Conservation (phyloP, 306 rosid species). For the Cicer cuneatum region DNA sequence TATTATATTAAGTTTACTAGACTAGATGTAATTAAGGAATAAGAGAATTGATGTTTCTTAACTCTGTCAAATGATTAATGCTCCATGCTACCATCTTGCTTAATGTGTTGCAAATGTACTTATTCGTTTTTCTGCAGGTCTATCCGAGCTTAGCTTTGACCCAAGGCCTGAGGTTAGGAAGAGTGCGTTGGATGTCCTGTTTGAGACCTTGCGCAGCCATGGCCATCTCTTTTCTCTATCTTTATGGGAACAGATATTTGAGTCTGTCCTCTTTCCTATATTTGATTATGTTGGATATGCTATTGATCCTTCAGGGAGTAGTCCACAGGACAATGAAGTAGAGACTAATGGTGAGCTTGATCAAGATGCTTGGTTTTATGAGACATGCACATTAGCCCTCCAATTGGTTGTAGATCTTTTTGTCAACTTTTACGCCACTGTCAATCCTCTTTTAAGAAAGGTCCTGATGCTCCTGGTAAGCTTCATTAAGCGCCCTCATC, state of each 20-base stretch:
- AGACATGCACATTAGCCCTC: constrained; percentile 99
- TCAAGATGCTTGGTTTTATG: constrained; percentile 95
- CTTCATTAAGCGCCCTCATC: constrained; percentile 97
- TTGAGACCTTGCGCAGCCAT: constrained; percentile 94
- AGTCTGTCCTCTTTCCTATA: constrained; percentile 94
- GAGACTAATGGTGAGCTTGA: constrained; percentile 72
- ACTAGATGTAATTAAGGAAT: constrained; percentile 17
- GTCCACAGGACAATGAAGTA: constrained; percentile 58
- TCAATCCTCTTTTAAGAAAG: constrained; percentile 91
- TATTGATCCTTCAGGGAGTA: constrained; percentile 89
- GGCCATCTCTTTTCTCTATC: constrained; percentile 95
- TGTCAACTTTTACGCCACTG: constrained; percentile 85
- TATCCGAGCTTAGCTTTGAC: constrained; percentile 98
- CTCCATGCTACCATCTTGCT: constrained; percentile 28
- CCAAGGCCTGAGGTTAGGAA: constrained; percentile 97
- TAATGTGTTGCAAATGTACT: constrained; percentile 14
- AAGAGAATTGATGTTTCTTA: constrained; percentile 28
- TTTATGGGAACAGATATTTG: constrained; percentile 94
- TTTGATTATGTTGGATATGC: constrained; percentile 96
- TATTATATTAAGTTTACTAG: constrained; percentile 38
- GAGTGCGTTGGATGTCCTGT: constrained; percentile 86
- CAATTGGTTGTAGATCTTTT: constrained; percentile 96
- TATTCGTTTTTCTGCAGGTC: constrained; percentile 67
- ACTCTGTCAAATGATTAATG: constrained; percentile 28
- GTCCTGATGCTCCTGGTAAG: constrained; percentile 91